Evolutionary conservation across 345 rosid genomes (phyloP), one percentile per base, ranked within the genome.

Genomic region (Lagerstroemia speciosa): DNA sequence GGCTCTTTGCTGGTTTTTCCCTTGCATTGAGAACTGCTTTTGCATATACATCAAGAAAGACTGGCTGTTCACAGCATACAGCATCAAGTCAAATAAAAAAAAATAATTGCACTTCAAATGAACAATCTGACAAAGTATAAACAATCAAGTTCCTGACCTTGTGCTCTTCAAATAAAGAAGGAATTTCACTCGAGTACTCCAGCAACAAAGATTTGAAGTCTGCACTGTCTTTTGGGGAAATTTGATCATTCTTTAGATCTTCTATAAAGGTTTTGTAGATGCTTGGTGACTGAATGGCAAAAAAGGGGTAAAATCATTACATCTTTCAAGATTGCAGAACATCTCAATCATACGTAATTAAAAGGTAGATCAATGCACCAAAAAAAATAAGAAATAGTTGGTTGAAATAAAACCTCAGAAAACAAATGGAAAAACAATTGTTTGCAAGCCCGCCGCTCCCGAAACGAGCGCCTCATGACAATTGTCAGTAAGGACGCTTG

Each of bases 21-120:
- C 77, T 87, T 30, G 95, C 82, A 80, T 83, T 94, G 69, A 91
- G 83, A 83, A 91, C 90, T 27, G 85, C 84, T 81, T 84, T 88
- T 68, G 85, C 90, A 83, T 91, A 94, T 69, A 88, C 77, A 73
- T 88, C 95, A 52, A 88, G 82, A 83, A 84, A 88, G 66, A 82
- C 72, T 63, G 83, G 83, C 93, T 88, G 93, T 75, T 69, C 53
- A 82, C 75, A 76, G 66, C 30, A 85, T 66, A 85, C 65, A 67
- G 26, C 66, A 62, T 30, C 55, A 11, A 63, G 68, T 50, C 76
- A 70, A 46, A 45, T 27, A 43, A 46, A 46, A 16, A 6, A 1
- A 2, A 46, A 67, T 6, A 15, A 27, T 67, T 48, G 24, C 26
- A 15, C 6, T 30, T 40, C 40, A 27, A 46, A 46, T 1, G 3